These are phyloP conservation scores for Mortierella sp. DNA, from an alignment of 371 early-diverging fungal genomes.

Conservation along the genomic window DNA sequence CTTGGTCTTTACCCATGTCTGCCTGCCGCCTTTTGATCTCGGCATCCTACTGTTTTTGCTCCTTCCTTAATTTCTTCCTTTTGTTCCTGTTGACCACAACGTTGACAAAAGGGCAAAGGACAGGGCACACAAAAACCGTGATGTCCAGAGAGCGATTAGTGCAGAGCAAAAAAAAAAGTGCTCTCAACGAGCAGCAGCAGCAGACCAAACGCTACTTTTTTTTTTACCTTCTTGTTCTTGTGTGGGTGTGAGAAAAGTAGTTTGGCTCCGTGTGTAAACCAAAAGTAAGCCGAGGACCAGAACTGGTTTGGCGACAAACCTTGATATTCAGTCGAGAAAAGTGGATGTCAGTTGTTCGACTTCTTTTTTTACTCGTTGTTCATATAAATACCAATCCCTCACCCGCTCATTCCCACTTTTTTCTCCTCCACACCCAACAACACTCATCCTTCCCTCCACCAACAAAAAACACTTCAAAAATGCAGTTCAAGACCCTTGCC, in stretches of 20 bases:
- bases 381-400: slow-evolving; percentile 16
- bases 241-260: neutral
- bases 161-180: slow-evolving; percentile 1
- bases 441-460: neutral
- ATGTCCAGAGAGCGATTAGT: slow-evolving; percentile 4
- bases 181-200: neutral
- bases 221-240: neutral
- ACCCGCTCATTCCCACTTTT: neutral
- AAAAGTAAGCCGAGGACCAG: neutral
- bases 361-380: neutral
- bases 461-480: slow-evolving; percentile 12
- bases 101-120: neutral
- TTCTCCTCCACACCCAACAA: slow-evolving; percentile 4
- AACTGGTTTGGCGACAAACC: neutral
- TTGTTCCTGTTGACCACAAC: neutral
- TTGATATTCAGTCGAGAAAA: neutral
- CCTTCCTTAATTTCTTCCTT: no score
- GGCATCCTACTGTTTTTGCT: no score
- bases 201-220: neutral
- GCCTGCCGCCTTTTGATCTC: neutral
- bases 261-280: neutral
- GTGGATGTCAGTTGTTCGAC: neutral
- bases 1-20: neutral
- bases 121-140: neutral
- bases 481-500: slow-evolving; percentile 56